phyloP scores from a whole-genome alignment of 202 grass and related monocot genomes.

The Dendrocalamus latiflorus region DNA sequence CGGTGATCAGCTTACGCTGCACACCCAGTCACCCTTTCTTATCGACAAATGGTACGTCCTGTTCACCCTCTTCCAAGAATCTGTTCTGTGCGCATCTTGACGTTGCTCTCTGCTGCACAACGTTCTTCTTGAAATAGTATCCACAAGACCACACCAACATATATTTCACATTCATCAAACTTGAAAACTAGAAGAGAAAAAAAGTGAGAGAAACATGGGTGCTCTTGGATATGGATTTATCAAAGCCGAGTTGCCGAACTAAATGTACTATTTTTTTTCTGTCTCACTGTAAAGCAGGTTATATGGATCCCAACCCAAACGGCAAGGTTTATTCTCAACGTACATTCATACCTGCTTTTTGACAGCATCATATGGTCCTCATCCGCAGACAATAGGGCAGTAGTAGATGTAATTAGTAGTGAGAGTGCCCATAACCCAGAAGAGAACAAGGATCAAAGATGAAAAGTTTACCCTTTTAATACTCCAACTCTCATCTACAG shows the following conservation, averaged over 20 bases:
- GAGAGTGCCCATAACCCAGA: constrained; percentile 17
- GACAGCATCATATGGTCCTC: constrained; percentile 10
- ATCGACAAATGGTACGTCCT: background rate
- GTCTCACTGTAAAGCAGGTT: background rate
- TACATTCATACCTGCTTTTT: background rate
- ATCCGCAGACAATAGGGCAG: background rate
- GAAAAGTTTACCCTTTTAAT: constrained; percentile 32
- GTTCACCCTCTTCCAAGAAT: background rate
- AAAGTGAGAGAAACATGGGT: background rate
- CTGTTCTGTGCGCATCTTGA: background rate
- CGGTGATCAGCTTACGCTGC: background rate
- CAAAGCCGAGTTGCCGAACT: background rate
- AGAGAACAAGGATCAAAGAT: constrained; percentile 38
- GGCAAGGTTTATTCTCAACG: background rate
- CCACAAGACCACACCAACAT: too few relatives aligned
- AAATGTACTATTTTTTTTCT: background rate
- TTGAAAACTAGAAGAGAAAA: background rate
- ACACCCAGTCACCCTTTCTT: too few relatives aligned
- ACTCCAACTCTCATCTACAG: background rate
- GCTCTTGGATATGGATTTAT: background rate
- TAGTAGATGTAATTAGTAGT: background rate
- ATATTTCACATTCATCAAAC: too few relatives aligned
- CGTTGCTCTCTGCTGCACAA: background rate
- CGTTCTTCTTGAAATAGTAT: background rate
- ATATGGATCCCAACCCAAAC: constrained; percentile 27